phyloP scores from a whole-genome alignment of 345 rosid species.

The Acer campestre region DNA sequence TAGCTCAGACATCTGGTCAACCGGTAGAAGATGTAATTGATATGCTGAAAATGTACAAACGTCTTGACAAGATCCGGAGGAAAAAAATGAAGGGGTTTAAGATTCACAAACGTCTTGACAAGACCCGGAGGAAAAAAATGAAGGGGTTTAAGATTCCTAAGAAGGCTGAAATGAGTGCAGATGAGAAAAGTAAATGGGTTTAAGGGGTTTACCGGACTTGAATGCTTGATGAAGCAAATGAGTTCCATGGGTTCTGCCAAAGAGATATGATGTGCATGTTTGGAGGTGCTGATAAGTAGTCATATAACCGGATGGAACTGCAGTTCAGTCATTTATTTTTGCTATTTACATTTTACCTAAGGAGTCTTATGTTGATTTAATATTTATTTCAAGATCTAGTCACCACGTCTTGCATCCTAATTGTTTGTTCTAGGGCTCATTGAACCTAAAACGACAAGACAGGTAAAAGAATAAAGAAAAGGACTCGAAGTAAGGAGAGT shows the following conservation, averaged over 20 bases:
- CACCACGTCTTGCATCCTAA: not conserved
- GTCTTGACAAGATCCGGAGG: not conserved
- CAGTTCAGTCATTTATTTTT: not conserved
- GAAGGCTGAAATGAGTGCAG: no score
- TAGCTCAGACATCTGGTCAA: conserved; percentile 80
- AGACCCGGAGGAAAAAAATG: no score
- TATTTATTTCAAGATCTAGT: not conserved
- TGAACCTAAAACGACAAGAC: not conserved
- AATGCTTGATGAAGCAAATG: no score
- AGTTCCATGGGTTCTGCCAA: not conserved
- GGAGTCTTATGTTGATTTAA: not conserved
- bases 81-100: no score
- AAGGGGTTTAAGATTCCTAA: no score
- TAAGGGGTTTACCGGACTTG: conserved; percentile 32
- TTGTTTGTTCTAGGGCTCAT: no score
- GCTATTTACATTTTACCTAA: not conserved
- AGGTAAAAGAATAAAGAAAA: not conserved
- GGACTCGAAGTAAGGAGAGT: not conserved
- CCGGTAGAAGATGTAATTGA: conserved; percentile 74
- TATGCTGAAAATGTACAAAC: conserved; percentile 67
- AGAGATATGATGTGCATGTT: conserved; percentile 11
- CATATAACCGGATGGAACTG: not conserved
- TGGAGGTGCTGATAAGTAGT: no score
- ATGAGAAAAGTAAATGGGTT: no score
- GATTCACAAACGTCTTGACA: no score